Conservation (phyloP, 108 stramenopile genomes). For the Cyclostephanos invisitatus region DNA sequence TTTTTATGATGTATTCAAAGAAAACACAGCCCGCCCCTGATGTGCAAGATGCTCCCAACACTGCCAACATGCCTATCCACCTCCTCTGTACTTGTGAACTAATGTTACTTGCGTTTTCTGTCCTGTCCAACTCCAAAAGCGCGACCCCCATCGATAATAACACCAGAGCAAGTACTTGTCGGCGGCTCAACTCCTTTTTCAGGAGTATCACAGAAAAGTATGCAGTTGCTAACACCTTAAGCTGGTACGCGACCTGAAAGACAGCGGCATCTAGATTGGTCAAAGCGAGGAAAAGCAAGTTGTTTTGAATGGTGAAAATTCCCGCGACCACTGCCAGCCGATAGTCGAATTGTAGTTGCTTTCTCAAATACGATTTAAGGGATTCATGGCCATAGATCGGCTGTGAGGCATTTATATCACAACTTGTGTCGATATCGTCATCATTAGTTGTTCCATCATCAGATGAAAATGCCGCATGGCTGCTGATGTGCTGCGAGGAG, state of each 20-base stretch:
- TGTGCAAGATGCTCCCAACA: conserved; percentile 91
- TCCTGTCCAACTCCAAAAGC: conserved; percentile 77
- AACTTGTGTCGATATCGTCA: conserved; percentile 7
- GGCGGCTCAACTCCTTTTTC: conserved; percentile 71
- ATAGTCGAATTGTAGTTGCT: conserved; percentile 49
- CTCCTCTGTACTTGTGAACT: conserved; percentile 58
- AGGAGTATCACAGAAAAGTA: conserved; percentile 92
- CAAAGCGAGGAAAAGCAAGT: conserved; percentile 95
- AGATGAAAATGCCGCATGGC: background rate
- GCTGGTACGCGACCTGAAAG: conserved; percentile 97
- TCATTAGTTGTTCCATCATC: conserved; percentile 5
- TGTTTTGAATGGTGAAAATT: conserved; percentile 97
- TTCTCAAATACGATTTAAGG: conserved; percentile 18
- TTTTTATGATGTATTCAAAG: conserved; percentile 95
- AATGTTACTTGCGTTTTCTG: conserved; percentile 34
- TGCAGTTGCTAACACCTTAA: conserved; percentile 98
- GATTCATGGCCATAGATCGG: conserved; percentile 8
- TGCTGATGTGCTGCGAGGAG: too few species aligned
- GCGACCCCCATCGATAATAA: conserved; percentile 91
- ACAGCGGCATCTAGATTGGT: conserved; percentile 95
- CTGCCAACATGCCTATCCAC: conserved; percentile 88
- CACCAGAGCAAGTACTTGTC: conserved; percentile 68
- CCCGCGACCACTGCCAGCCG: conserved; percentile 74
- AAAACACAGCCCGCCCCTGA: conserved; percentile 96
- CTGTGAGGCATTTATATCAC: conserved; percentile 2